Evolutionary conservation across 2,329 filamentous ascomycete species (phyloP).

Genomic region (Fusarium sp.): DNA sequence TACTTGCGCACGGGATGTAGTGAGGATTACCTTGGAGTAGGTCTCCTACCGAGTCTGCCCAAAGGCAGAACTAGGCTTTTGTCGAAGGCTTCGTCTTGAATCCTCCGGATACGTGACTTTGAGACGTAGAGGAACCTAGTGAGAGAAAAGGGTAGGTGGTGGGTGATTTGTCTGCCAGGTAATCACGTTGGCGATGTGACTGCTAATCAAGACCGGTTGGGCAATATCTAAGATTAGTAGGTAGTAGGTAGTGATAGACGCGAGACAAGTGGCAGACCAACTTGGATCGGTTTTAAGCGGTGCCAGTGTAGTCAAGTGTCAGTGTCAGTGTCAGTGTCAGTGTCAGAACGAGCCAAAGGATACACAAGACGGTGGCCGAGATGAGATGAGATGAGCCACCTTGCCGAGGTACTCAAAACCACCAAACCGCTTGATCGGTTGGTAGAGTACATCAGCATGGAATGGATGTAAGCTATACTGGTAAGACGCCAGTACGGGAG

Average conservation of each 20-base stretch:
- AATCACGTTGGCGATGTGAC: too few relatives aligned
- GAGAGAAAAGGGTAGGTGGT: too few relatives aligned
- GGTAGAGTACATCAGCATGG: slow-evolving; percentile 23
- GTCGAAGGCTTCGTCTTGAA: neutral
- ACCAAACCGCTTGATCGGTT: slow-evolving; percentile 10
- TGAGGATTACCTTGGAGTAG: neutral
- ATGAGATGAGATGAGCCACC: slow-evolving; percentile 10
- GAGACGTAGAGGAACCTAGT: too few relatives aligned
- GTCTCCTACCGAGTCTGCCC: neutral
- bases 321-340: slow-evolving; percentile 26
- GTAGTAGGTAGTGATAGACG: too few relatives aligned
- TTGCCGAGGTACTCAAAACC: slow-evolving; percentile 5
- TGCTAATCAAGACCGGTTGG: too few relatives aligned
- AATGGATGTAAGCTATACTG: slow-evolving; percentile 21
- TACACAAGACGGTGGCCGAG: slow-evolving; percentile 15
- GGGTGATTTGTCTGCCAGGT: too few relatives aligned
- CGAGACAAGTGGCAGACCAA: too few relatives aligned
- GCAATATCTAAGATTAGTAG: too few relatives aligned
- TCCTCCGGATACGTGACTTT: too few relatives aligned
- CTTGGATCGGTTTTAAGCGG: neutral
- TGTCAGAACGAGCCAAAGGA: slow-evolving; percentile 25
- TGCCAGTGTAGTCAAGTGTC: neutral
- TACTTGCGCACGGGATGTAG: neutral
- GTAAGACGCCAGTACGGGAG: slow-evolving; percentile 34
- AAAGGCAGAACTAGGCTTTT: neutral